Conservation (phyloP, 352 stramenopile species). For the Pythium periplocum region DNA sequence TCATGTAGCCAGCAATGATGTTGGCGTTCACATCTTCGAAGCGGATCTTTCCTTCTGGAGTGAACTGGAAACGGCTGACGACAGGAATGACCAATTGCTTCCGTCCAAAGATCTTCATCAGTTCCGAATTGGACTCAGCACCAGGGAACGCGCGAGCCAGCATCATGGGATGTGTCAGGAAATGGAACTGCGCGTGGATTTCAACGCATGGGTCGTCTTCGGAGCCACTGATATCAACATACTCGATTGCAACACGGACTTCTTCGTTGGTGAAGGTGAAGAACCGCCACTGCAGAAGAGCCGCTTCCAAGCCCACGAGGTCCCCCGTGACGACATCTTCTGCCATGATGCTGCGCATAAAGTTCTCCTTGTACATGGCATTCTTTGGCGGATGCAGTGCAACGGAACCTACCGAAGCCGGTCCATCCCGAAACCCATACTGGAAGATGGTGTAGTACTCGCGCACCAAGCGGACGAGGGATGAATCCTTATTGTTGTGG, state of each 20-base stretch:
- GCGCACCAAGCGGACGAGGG: neutral
- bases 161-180: too few species aligned
- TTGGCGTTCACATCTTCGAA: neutral
- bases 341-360: conserved; percentile 12
- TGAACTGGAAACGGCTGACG: neutral
- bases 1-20: neutral
- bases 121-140: too few species aligned
- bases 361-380: conserved; percentile 13
- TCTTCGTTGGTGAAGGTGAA: conserved; percentile 6
- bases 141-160: too few species aligned
- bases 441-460: conserved; percentile 16
- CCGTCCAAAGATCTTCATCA: neutral
- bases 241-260: conserved; percentile 2
- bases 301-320: conserved; percentile 9
- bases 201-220: too few species aligned
- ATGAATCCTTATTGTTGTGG: conserved; percentile 2
- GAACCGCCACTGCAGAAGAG: conserved; percentile 15
- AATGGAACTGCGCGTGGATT: too few species aligned
- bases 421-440: conserved; percentile 2
- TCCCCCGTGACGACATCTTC: conserved; percentile 11
- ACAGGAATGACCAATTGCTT: neutral
- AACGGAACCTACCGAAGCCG: conserved; percentile 1
- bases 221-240: conserved; percentile 4
- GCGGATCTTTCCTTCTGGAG: neutral
- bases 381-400: neutral